Evolutionary conservation across 2,329 filamentous ascomycete genomes (phyloP).

Genomic region (Madurella fahalii): DNA sequence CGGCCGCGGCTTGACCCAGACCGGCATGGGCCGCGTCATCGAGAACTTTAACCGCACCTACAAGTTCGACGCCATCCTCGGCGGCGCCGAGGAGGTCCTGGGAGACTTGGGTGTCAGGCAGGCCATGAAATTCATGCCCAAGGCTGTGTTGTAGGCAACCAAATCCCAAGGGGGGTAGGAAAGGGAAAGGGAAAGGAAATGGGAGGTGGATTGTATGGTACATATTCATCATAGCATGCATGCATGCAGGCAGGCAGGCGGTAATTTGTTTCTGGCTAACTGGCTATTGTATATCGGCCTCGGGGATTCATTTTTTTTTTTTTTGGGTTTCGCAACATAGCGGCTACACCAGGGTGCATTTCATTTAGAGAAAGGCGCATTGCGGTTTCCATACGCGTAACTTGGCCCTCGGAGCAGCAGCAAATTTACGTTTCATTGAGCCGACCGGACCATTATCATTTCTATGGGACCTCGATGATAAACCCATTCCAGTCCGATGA

Average conservation of each 20-base stretch:
- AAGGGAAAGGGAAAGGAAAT: not conserved
- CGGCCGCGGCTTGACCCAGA: conserved; percentile 73
- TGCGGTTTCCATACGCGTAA: not conserved
- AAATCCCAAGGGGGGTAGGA: not conserved
- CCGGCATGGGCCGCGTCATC: conserved; percentile 76
- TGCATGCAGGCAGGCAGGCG: too few relatives aligned
- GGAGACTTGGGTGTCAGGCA: conserved; percentile 78
- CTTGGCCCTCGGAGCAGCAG: not conserved
- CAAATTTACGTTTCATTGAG: conserved; percentile 7
- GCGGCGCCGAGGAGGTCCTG: conserved; percentile 79
- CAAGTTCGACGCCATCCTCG: conserved; percentile 71
- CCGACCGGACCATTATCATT: conserved; percentile 22
- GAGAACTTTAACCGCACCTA: conserved; percentile 83
- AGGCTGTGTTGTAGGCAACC: conserved; percentile 64
- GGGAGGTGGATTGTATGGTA: not conserved
- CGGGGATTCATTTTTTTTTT: too few relatives aligned
- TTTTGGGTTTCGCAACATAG: not conserved
- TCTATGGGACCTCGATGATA: conserved; percentile 20
- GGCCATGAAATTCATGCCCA: conserved; percentile 80
- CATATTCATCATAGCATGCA: not conserved
- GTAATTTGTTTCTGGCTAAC: not conserved
- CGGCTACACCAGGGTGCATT: not conserved
- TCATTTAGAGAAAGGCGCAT: not conserved
- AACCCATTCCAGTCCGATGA: conserved; percentile 24
- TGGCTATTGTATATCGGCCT: not conserved